These are phyloP conservation scores for Penicillium lagena DNA, from an alignment of 495 filamentous ascomycete genomes.

Conservation along the genomic window DNA sequence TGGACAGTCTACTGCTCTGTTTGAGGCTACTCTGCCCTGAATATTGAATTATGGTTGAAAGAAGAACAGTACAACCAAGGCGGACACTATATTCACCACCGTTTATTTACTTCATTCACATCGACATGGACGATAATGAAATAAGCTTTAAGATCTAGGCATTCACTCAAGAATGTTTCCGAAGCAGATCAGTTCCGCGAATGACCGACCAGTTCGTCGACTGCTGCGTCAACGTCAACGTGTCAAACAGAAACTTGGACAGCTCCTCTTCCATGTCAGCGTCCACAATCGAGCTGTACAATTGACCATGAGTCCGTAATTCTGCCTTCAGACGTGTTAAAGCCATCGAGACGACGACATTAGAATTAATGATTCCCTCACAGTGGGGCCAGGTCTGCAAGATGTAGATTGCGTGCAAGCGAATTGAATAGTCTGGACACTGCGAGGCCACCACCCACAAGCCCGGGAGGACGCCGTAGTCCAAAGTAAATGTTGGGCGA, in stretches of 20 bases:
- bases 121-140: no score
- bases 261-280: conserved; percentile 3
- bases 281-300: background rate
- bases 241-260: conserved; percentile 5
- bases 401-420: conserved; percentile 7
- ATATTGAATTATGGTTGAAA: background rate
- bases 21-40: conserved; percentile 1
- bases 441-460: conserved; percentile 5
- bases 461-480: conserved; percentile 5
- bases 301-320: background rate
- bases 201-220: conserved; percentile 8
- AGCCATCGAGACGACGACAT: conserved; percentile 3
- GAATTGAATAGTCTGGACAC: conserved; percentile 10
- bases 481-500: conserved; percentile 12
- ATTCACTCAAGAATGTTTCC: no score
- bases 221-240: conserved; percentile 1
- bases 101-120: no score
- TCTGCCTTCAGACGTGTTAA: conserved; percentile 4
- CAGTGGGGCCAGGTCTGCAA: conserved; percentile 11
- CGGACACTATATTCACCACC: background rate
- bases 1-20: background rate
- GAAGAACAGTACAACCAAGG: background rate
- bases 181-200: background rate
- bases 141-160: no score
- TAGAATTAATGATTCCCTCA: conserved; percentile 13